A percentile compares a stretch with the other conserved stretches of the same genome.
phyloP scores from a whole-genome alignment of 164 flowering plant genomes.

The Umbilicus rupestris region DNA sequence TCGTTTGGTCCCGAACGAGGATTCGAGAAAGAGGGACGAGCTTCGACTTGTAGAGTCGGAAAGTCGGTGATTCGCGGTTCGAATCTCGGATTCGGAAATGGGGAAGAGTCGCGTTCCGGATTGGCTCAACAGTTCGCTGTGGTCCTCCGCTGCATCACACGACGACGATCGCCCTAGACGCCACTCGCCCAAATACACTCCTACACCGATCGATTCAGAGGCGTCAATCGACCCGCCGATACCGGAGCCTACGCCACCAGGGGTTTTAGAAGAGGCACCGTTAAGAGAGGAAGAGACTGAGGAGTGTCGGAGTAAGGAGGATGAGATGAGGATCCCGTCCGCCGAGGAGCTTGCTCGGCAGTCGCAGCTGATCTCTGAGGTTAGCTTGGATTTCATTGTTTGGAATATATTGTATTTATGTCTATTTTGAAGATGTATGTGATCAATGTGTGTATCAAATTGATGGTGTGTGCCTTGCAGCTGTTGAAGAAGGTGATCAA shows the following conservation, averaged over 20 bases:
- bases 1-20: background rate
- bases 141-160: constrained; percentile 48
- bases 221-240: constrained; percentile 14
- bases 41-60: background rate
- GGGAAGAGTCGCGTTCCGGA: constrained; percentile 73
- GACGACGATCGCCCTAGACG: constrained; percentile 18
- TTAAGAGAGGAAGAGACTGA: constrained; percentile 19
- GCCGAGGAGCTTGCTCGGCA: constrained; percentile 56
- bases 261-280: constrained; percentile 8
- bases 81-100: constrained; percentile 19
- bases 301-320: constrained; percentile 14
- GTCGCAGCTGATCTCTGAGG: constrained; percentile 71
- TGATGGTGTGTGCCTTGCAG: constrained; percentile 21
- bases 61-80: background rate
- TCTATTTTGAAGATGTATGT: constrained; percentile 39
- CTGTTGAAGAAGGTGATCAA: constrained; percentile 66
- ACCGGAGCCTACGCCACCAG: constrained; percentile 18
- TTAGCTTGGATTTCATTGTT: constrained; percentile 12
- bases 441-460: constrained; percentile 17
- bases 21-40: background rate
- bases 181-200: constrained; percentile 11
- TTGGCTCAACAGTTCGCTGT: constrained; percentile 86
- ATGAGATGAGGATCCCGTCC: constrained; percentile 21
- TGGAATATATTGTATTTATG: constrained; percentile 27
- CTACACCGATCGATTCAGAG: constrained; percentile 8